A percentile compares a stretch with the other conserved stretches of the same genome.
Evolutionary conservation across 805 yeast genomes (phyloP).

Genomic region (Zygotorulaspora chibaensis): DNA sequence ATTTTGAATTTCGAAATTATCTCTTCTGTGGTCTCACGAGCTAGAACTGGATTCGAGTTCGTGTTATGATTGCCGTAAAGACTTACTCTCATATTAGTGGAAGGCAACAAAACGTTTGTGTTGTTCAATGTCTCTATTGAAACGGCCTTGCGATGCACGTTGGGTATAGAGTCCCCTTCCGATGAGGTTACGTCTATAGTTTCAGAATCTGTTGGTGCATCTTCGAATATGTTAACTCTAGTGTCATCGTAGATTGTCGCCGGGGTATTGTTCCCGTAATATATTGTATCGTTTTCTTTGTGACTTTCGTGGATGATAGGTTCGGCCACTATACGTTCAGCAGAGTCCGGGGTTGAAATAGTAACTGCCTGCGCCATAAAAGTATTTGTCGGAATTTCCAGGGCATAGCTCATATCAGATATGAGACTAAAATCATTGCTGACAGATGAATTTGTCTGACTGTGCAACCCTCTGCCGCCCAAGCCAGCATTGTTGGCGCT

Average conservation of each 20-base stretch:
- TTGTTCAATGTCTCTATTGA: constrained; percentile 34
- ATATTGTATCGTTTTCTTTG: background rate
- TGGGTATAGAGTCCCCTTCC: constrained; percentile 19
- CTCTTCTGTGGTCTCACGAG: constrained; percentile 35
- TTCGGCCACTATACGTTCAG: constrained; percentile 11
- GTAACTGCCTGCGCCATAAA: constrained; percentile 32
- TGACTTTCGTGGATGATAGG: background rate
- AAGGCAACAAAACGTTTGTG: constrained; percentile 28
- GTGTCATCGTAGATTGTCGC: constrained; percentile 13
- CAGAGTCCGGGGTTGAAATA: constrained; percentile 18
- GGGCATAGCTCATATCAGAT: constrained; percentile 30
- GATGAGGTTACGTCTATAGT: constrained; percentile 23
- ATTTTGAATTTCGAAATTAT: constrained; percentile 31
- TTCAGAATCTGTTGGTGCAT: constrained; percentile 25
- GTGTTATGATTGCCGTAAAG: constrained; percentile 25
- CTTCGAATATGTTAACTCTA: constrained; percentile 29
- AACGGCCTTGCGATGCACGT: constrained; percentile 31
- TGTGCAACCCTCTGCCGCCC: constrained; percentile 5
- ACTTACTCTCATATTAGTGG: constrained; percentile 34
- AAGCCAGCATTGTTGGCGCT: constrained; percentile 9
- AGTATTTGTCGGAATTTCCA: constrained; percentile 29
- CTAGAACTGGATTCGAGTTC: constrained; percentile 15
- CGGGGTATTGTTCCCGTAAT: constrained; percentile 1
- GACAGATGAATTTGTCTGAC: constrained; percentile 10
- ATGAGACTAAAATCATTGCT: constrained; percentile 16